Evolutionary conservation across 805 yeast species (phyloP), one percentile per base, ranked within the genome.

Genomic region (Sungouiella blattae): DNA sequence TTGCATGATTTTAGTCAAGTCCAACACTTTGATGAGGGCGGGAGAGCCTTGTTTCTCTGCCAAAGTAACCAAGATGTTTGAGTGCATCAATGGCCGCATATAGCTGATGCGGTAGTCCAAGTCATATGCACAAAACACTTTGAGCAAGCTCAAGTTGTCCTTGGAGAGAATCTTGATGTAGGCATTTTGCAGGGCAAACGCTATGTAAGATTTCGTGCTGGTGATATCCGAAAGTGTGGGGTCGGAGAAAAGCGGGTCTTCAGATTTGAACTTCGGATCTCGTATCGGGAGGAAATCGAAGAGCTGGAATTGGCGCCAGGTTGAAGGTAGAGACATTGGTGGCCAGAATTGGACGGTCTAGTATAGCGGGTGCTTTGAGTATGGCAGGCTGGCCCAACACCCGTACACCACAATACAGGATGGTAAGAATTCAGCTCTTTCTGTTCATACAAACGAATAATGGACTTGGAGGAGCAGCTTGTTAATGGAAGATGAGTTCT

Each of bases 281-380:
- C 80, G 64, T 13, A 93, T 83, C 5, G 96, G 96, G 0, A 80
- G 71, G 24, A 77, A 71, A 35, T 87, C 96, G 57, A 84, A 88
- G 58, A 91, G 84, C 41, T 86, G 87, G 60, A 91, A 85, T 52
- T 85, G 95, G 40, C 91, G 69, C 89, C 89, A 84, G 28, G 59
- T 41, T 7, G 47, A 37, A 14, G 57, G 53, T 20, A 44, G 41
- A 18, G 48, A 40, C 55, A 49, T 46, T 35, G 8, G 5, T n/a
- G n/a, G n/a, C n/a, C n/a, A n/a, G n/a, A n/a, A n/a, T n/a, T n/a
- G n/a, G n/a, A n/a, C n/a, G n/a, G n/a, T n/a, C n/a, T n/a, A n/a
- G n/a, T n/a, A n/a, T n/a, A n/a, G n/a, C n/a, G n/a, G n/a, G n/a
- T n/a, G n/a, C n/a, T n/a, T n/a, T n/a, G n/a, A n/a, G n/a, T n/a